Conservation (phyloP, 768 basidiomycete species). For the Imleria badia region DNA sequence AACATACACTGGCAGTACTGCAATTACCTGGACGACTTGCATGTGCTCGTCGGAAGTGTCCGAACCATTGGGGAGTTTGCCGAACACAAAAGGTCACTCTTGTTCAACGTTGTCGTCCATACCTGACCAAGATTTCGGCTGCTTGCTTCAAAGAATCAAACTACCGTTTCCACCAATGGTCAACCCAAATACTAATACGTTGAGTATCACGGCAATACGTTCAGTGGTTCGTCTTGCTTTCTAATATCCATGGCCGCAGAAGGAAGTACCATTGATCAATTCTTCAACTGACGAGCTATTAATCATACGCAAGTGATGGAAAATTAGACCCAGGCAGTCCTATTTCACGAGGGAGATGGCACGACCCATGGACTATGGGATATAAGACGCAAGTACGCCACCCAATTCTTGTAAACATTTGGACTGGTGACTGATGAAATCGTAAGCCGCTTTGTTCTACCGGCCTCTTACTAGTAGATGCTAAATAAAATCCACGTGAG, state of each 20-base stretch:
- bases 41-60: too few relatives aligned
- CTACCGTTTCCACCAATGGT: too few relatives aligned
- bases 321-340: background rate
- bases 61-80: too few relatives aligned
- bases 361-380: background rate
- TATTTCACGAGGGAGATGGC: background rate
- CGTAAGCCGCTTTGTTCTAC: background rate
- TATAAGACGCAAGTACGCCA: background rate
- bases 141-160: too few relatives aligned
- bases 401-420: background rate
- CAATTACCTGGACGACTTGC: too few relatives aligned
- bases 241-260: background rate
- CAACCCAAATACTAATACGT: too few relatives aligned
- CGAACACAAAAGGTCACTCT: too few relatives aligned
- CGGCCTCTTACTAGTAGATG: background rate
- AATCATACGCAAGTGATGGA: background rate
- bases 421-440: background rate
- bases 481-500: background rate
- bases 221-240: background rate
- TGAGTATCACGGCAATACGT: background rate
- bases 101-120: too few relatives aligned
- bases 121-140: too few relatives aligned
- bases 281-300: background rate
- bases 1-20: too few relatives aligned
- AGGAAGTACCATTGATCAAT: background rate